A percentile compares a stretch with the other conserved stretches of the same genome.
These are phyloP conservation scores for Pythium monospermum DNA, from an alignment of 352 stramenopile species.

Conservation along the genomic window DNA sequence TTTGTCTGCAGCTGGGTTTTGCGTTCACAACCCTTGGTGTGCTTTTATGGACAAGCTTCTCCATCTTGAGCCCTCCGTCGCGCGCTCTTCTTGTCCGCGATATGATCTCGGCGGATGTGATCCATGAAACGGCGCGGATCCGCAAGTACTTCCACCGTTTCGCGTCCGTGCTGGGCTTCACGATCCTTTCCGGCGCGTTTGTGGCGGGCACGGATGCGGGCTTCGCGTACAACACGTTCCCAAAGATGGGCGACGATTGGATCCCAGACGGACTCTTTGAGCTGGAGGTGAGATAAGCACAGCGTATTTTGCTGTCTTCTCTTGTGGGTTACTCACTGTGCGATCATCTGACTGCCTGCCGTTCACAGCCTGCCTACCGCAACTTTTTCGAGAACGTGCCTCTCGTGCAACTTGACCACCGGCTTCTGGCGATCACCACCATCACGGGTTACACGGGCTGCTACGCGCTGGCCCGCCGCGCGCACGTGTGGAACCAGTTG, in stretches of 20 bases:
- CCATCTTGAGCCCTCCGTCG: constrained; percentile 78
- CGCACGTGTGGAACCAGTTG: constrained; percentile 83
- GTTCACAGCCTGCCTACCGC: constrained; percentile 77
- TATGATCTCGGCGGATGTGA: constrained; percentile 75
- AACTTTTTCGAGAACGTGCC: constrained; percentile 99
- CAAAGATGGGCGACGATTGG: constrained; percentile 94
- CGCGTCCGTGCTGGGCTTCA: constrained; percentile 69
- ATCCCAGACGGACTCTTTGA: constrained; percentile 93
- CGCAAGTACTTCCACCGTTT: constrained; percentile 60
- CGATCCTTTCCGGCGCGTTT: constrained; percentile 90
- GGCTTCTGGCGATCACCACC: constrained; percentile 92
- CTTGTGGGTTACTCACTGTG: not conserved
- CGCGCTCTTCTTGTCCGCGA: constrained; percentile 52
- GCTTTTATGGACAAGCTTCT: constrained; percentile 94
- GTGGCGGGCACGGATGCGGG: constrained; percentile 98
- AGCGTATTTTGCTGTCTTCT: not conserved
- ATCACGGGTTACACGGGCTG: constrained; percentile 58
- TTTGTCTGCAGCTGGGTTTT: constrained; percentile 77
- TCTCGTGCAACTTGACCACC: constrained; percentile 98
- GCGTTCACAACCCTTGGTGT: constrained; percentile 96
- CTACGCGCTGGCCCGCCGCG: constrained; percentile 63
- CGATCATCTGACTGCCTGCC: too few relatives aligned
- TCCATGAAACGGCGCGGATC: constrained; percentile 57
- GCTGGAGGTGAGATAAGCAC: constrained; percentile 47
- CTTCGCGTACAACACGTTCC: constrained; percentile 98